phyloP scores from a whole-genome alignment of 768 basidiomycete genomes.

The Trametes meyenii region DNA sequence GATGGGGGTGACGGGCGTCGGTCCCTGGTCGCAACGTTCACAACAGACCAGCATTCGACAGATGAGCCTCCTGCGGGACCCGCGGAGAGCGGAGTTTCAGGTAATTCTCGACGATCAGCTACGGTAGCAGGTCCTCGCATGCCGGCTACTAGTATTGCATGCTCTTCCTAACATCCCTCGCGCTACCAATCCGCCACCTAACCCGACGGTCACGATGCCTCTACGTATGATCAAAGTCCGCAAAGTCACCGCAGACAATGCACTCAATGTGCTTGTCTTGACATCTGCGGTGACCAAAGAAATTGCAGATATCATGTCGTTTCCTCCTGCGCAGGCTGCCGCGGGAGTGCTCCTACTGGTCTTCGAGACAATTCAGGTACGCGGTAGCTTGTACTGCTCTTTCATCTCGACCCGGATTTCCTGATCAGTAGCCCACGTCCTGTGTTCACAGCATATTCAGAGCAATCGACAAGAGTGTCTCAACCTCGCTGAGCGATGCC shows the following conservation, averaged over 20 bases:
- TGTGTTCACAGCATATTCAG: conserved; percentile 31
- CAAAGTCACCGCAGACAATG: conserved; percentile 30
- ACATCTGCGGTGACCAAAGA: conserved; percentile 36
- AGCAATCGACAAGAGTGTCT: conserved; percentile 44
- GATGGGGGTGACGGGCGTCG: too few relatives aligned
- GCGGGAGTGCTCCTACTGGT: conserved; percentile 46
- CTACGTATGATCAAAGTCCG: conserved; percentile 16
- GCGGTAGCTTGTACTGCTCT: background rate
- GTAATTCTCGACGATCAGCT: too few relatives aligned
- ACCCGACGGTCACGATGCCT: background rate
- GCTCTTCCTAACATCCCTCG: too few relatives aligned
- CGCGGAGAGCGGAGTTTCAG: too few relatives aligned
- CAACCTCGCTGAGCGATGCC: conserved; percentile 43
- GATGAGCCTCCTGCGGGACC: too few relatives aligned
- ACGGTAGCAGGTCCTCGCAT: too few relatives aligned
- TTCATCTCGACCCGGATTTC: too few relatives aligned
- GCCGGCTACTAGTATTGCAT: too few relatives aligned
- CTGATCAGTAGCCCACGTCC: too few relatives aligned
- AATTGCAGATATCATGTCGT: conserved; percentile 39
- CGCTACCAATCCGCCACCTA: background rate
- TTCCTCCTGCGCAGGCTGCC: conserved; percentile 47
- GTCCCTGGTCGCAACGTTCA: too few relatives aligned
- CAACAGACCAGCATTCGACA: too few relatives aligned
- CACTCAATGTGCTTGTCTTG: conserved; percentile 36
- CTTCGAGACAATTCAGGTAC: conserved; percentile 49